These are phyloP conservation scores for Fusarium incarnatum DNA, from an alignment of 2,329 filamentous ascomycete species.

Conservation along the genomic window DNA sequence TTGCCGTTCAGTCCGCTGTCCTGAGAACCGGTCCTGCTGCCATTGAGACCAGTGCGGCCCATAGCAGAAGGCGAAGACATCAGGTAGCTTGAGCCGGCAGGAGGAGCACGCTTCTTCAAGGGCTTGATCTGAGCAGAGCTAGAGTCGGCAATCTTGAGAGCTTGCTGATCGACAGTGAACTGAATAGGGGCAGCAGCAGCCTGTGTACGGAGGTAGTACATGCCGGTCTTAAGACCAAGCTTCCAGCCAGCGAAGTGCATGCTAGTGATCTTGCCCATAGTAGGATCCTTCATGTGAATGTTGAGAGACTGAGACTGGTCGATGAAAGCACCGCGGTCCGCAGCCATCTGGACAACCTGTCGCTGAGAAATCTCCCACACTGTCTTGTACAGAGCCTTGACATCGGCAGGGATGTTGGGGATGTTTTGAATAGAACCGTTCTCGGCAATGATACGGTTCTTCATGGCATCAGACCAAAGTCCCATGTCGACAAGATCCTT, in stretches of 20 bases:
- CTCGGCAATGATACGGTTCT: constrained; percentile 99
- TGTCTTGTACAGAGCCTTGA: constrained; percentile 98
- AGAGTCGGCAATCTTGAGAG: constrained; percentile 86
- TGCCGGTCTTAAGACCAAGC: constrained; percentile 98
- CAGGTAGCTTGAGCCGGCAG: constrained; percentile 60
- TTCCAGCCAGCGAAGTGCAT: constrained; percentile 99
- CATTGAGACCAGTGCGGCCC: constrained; percentile 73
- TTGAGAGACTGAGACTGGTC: constrained; percentile 99
- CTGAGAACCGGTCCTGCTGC: constrained; percentile 63
- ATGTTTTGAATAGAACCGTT: constrained; percentile 97
- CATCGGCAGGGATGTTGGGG: constrained; percentile 93
- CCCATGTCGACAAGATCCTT: constrained; percentile 98
- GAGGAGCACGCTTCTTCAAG: constrained; percentile 76
- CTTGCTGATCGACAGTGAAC: constrained; percentile 98
- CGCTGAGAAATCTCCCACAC: constrained; percentile 99
- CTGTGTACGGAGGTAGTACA: constrained; percentile 99
- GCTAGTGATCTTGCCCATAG: constrained; percentile 99
- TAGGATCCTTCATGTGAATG: constrained; percentile 99
- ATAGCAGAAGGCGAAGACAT: constrained; percentile 70
- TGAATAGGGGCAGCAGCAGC: constrained; percentile 96
- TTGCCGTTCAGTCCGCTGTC: constrained; percentile 65
- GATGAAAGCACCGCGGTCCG: constrained; percentile 97
- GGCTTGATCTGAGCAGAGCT: constrained; percentile 74
- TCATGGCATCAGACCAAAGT: constrained; percentile 99
- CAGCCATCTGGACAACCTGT: constrained; percentile 96